Base-by-base conservation (phyloP, 805 yeast genomes). In the Yarrowia divulgata region DNA sequence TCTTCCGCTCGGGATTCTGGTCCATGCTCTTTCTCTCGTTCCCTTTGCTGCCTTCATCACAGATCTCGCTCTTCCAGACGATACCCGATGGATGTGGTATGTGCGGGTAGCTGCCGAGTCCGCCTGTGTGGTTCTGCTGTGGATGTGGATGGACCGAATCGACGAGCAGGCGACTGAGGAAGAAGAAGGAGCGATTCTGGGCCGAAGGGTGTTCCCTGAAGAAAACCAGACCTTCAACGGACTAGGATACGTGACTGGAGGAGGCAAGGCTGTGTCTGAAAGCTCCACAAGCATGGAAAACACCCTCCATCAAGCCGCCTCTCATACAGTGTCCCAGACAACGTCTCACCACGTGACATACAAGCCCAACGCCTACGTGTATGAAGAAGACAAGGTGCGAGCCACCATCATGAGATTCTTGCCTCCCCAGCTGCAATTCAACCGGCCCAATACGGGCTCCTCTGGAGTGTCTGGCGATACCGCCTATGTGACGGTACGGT, bases 11-110 rank as follows among this genome's bases (percentile, higher is more conserved):
- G 67, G 67, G 6, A 12, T 62, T 7, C 35, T 45, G 6, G 67
- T 62, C 10, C 67, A 62, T 12, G 42, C 45, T 18, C 45, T 62
- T 14, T 62, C 67, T 14, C 43, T 62, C 8, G 55, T 62, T 7
- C 67, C 67, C 10, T 62, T 62, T 46, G 55, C 55, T 5, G 67
- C 67, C 19, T 62, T 62, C 12, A 62, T 62, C 29, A 46, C 55
- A n/a, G 67, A 62, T 8, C 45, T 62, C 7, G 54, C 67, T 32
- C 45, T 62, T 13, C 54, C 67, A 14, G 55, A 62, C 19, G 43
- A 45, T 29, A 62, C 67, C 8, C 3, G 67, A 8, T 62, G 67
- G 67, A 62, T 62, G 67, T 62, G 67, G 67, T 62, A 46, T n/a
- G 55, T 62, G 1, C 67, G 67, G 13, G 67, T 62, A 2, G 43